phyloP scores from a whole-genome alignment of 768 basidiomycete species.

The Amanita thiersii region DNA sequence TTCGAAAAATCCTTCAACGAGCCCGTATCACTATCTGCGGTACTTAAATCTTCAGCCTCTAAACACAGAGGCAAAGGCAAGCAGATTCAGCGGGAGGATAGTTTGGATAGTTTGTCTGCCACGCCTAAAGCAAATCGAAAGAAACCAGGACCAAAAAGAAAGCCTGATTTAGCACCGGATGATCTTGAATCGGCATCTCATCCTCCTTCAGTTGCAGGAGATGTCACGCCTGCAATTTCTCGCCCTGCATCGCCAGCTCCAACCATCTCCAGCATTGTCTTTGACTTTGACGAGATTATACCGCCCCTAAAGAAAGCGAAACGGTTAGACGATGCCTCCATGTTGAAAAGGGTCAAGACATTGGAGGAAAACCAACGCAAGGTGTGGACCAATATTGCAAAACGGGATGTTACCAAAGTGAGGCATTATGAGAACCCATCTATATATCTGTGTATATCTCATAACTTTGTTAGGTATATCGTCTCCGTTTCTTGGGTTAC shows the following conservation, averaged over 20 bases:
- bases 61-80: conserved; percentile 51
- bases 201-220: conserved; percentile 56
- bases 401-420: conserved; percentile 79
- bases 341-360: conserved; percentile 67
- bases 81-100: conserved; percentile 42
- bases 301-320: conserved; percentile 71
- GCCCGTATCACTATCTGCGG: conserved; percentile 21
- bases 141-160: conserved; percentile 50
- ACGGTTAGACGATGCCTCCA: conserved; percentile 63
- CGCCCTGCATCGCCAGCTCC: conserved; percentile 64
- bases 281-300: conserved; percentile 61
- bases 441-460: not conserved
- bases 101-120: conserved; percentile 47
- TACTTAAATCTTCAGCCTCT: conserved; percentile 24
- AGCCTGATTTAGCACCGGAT: conserved; percentile 43
- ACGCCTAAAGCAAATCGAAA: conserved; percentile 48
- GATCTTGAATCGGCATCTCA: conserved; percentile 40
- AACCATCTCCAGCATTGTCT: conserved; percentile 51
- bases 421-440: conserved; percentile 4
- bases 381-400: conserved; percentile 86
- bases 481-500: conserved; percentile 61
- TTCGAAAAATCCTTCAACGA: conserved; percentile 35
- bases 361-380: conserved; percentile 82
- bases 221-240: conserved; percentile 62
- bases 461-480: conserved; percentile 55